Evolutionary conservation across 768 basidiomycete species (phyloP), one percentile per base, ranked within the genome.

Genomic region (Coprinopsis marcescibilis): DNA sequence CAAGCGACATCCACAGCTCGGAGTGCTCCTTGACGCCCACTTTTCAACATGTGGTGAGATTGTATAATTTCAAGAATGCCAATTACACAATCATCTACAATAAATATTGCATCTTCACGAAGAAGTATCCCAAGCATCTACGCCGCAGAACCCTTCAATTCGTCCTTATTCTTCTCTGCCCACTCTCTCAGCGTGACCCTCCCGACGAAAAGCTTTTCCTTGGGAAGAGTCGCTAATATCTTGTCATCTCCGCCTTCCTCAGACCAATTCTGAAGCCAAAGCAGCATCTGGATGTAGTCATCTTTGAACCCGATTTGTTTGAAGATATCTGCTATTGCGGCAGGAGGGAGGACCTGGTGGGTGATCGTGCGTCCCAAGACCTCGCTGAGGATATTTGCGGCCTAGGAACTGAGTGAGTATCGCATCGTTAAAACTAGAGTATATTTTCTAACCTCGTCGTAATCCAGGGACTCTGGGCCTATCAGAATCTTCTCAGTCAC

Each of bases 391-490:
- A 38, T 54, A 54, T 3, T 54, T 48, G n/a, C 27, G 41, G 1
- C 62, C 62, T 3, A 58, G 55, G 64, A 66, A 27, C 6, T n/a
- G 1, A 35, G 23, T 30, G 19, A 41, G 19, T 15, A 6, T 25
- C 39, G 30, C 12, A 20, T 3, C 8, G 12, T 41, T 1, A 12
- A 35, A 13, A 15, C 12, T 4, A 24, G 15, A 1, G 3, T 11
- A 12, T 4, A 27, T 4, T 20, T 3, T 41, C 52, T 33, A 20
- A 65, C 68, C 53, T 67, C 54, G 45, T 65, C 61, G 27, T 65
- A 65, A 6, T 54, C 54, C 5, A 58, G 53, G 3, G 64, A 34
- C 14, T 66, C 60, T 0, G 66, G 65, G 3, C 69, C 67, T 23
- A 68, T 53, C 6, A 70, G 55, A 26, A 60, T 53, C 12, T 53